Evolutionary conservation across 495 filamentous ascomycete genomes (phyloP), one percentile per base, ranked within the genome.

Genomic region (Parachaetomium inaequale): DNA sequence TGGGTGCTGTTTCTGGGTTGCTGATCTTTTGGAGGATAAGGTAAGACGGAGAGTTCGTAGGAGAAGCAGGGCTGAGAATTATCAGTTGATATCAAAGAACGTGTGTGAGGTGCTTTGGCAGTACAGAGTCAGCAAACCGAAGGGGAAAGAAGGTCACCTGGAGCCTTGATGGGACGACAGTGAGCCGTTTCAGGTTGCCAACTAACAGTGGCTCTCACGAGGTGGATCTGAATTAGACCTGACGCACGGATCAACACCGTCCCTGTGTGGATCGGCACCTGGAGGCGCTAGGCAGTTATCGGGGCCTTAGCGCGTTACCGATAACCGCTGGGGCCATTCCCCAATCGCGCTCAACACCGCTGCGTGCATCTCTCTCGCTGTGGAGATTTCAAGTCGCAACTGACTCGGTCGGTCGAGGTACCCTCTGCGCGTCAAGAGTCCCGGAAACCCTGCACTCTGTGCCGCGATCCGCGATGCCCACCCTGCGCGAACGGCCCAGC

Each of bases 401-500:
- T 71, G 66, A 71, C 69, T 69, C 51, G 63, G 29, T 55, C 62
- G 63, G 61, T 60, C 50, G 57, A 66, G 60, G 65, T 69, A 55
- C 61, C 55, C 62, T 51, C 51, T 57, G 32, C 34, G 47, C 55
- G 15, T 47, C 51, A 56, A 46, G 58, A 61, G 59, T 63, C 62
- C 58, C 63, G 66, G 63, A 66, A 64, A 59, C 63, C 65, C 68
- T 67, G 51, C 36, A 55, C 31, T 28, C 28, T 34, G 52, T 59
- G 56, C 67, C 63, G 66, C 56, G 31, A 70, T 72, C 67, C 63
- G 66, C 56, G 31, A 70, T 72, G 72, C 70, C 71, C 69, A 72
- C 71, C 62, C 66, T 73, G 66, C 70, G 70, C 66, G 72, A 72
- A 55, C 62, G 70, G 51, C 65, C 71, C 50, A 71, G 64, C 63